A percentile compares a stretch with the other conserved stretches of the same genome.
Evolutionary conservation across 306 rosid genomes (phyloP).

Genomic region (Urtica urens): DNA sequence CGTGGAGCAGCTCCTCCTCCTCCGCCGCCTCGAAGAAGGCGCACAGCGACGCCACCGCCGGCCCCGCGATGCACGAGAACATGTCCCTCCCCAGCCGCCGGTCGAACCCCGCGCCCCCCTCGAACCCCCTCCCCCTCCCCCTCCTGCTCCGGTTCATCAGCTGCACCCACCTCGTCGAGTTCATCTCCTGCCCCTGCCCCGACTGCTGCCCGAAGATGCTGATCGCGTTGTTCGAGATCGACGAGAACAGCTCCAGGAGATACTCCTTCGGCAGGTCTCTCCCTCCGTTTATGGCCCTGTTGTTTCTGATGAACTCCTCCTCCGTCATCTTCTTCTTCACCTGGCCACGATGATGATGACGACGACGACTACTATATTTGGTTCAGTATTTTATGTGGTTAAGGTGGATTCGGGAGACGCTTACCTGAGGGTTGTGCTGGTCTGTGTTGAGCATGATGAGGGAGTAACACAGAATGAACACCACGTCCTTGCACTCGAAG

Average conservation of each 20-base stretch:
- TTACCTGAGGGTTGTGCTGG: slow-evolving; percentile 90
- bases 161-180: slow-evolving; percentile 74
- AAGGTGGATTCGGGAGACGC: too few relatives aligned
- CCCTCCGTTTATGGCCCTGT: slow-evolving; percentile 78
- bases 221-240: slow-evolving; percentile 54
- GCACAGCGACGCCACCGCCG: slow-evolving; percentile 64
- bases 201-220: slow-evolving; percentile 34
- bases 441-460: slow-evolving; percentile 93
- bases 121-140: slow-evolving; percentile 22
- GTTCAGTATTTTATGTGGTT: too few relatives aligned
- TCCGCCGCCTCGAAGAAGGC: slow-evolving; percentile 79
- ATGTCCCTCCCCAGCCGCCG: slow-evolving; percentile 65
- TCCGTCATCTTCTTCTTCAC: slow-evolving; percentile 94
- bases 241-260: slow-evolving; percentile 68
- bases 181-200: slow-evolving; percentile 45
- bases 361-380: too few relatives aligned
- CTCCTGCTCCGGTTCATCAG: slow-evolving; percentile 56
- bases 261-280: slow-evolving; percentile 84
- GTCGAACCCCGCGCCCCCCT: slow-evolving; percentile 49
- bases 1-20: slow-evolving; percentile 81
- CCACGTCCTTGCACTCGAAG: slow-evolving; percentile 71
- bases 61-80: slow-evolving; percentile 93
- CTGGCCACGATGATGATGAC: too few relatives aligned
- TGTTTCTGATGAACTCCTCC: slow-evolving; percentile 83
- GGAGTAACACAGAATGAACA: slow-evolving; percentile 71